Evolutionary conservation across 2,329 filamentous ascomycete species (phyloP).

Genomic region (Aspergillus ruber): DNA sequence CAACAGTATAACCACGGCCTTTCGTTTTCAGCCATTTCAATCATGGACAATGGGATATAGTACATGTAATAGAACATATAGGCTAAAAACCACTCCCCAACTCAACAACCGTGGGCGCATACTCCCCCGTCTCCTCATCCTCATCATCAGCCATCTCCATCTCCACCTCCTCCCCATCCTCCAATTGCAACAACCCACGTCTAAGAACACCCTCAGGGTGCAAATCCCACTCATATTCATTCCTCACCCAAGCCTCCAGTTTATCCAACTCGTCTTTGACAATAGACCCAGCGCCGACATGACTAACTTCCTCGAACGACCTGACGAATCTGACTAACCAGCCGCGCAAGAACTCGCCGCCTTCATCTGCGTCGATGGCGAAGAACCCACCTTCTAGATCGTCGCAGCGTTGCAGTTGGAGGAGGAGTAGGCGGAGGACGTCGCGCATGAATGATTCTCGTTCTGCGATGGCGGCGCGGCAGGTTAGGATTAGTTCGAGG

Average conservation of each 20-base stretch:
- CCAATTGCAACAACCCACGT: conserved; percentile 53
- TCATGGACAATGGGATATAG: no score
- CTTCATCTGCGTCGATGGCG: conserved; percentile 49
- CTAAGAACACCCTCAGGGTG: conserved; percentile 47
- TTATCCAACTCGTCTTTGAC: conserved; percentile 50
- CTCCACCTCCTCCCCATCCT: conserved; percentile 58
- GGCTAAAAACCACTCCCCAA: no score
- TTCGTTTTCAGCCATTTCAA: no score
- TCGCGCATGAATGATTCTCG: conserved; percentile 48
- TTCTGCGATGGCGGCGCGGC: conserved; percentile 44
- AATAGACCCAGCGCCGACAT: conserved; percentile 23
- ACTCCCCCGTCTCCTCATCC: conserved; percentile 59
- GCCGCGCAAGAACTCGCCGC: conserved; percentile 46
- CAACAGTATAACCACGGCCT: no score
- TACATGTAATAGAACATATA: no score
- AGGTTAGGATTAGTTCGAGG: conserved; percentile 52
- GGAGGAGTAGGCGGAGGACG: conserved; percentile 43
- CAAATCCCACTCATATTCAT: conserved; percentile 54
- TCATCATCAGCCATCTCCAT: conserved; percentile 55
- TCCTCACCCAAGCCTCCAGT: conserved; percentile 49
- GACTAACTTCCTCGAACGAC: conserved; percentile 42
- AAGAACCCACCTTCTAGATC: conserved; percentile 58
- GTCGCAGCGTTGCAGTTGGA: conserved; percentile 51
- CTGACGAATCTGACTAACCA: conserved; percentile 49
- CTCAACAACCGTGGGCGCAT: conserved; percentile 57